phyloP scores from a whole-genome alignment of 2,329 filamentous ascomycete genomes.

The Pezicula carpinea region DNA sequence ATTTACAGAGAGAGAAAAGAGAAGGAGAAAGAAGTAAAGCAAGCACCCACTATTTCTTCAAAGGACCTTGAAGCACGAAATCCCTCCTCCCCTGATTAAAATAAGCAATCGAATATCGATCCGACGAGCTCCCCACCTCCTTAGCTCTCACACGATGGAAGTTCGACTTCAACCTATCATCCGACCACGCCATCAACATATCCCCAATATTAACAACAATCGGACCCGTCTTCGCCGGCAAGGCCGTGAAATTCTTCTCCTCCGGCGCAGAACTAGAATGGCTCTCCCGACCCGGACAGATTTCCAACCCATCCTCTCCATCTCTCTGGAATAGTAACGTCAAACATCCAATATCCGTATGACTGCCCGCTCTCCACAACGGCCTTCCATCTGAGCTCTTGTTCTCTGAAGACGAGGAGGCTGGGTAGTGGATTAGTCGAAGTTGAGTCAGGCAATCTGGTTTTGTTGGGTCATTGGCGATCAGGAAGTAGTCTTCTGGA shows the following conservation, averaged over 20 bases:
- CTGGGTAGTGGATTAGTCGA: slow-evolving; percentile 51
- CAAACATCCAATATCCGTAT: slow-evolving; percentile 58
- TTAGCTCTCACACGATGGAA: slow-evolving; percentile 59
- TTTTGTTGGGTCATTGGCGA: slow-evolving; percentile 41
- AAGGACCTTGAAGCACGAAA: slow-evolving; percentile 51
- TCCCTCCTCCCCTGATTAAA: slow-evolving; percentile 58
- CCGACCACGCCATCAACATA: slow-evolving; percentile 59
- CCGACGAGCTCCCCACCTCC: slow-evolving; percentile 47
- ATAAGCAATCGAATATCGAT: slow-evolving; percentile 58
- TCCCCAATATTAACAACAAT: slow-evolving; percentile 62
- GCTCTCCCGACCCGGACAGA: slow-evolving; percentile 56
- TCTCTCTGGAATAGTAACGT: slow-evolving; percentile 56
- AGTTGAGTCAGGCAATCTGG: slow-evolving; percentile 46
- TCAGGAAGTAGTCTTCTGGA: slow-evolving; percentile 45
- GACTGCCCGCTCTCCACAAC: slow-evolving; percentile 54
- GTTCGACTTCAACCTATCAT: slow-evolving; percentile 61
- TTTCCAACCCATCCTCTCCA: slow-evolving; percentile 56
- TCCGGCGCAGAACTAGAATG: slow-evolving; percentile 52
- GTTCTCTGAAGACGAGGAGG: slow-evolving; percentile 22
- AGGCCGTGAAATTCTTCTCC: slow-evolving; percentile 52
- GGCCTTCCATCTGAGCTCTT: slow-evolving; percentile 30
- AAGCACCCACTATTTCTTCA: slow-evolving; percentile 45
- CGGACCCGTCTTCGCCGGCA: slow-evolving; percentile 45
- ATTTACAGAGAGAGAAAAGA: too few relatives aligned
- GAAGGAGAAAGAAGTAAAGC: too few relatives aligned